Evolutionary conservation across 768 basidiomycete species (phyloP).

Genomic region (Chalciporus piperatus): DNA sequence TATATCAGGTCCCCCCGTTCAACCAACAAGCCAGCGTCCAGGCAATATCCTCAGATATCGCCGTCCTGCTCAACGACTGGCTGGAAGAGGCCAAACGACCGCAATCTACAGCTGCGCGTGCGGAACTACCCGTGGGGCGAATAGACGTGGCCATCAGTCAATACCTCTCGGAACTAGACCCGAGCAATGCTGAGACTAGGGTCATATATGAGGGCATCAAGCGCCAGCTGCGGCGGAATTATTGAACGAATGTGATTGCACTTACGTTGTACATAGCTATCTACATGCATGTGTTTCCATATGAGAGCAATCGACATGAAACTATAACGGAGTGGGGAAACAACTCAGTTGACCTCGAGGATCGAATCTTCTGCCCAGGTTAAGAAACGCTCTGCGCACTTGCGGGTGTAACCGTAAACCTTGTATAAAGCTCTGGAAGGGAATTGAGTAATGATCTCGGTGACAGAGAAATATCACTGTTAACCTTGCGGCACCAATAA

Average conservation of each 20-base stretch:
- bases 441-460: slow-evolving; percentile 8
- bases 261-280: slow-evolving; percentile 8
- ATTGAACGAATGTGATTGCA: slow-evolving; percentile 41
- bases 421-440: slow-evolving; percentile 60
- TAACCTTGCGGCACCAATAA: slow-evolving; percentile 63
- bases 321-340: background rate
- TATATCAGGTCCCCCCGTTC: slow-evolving; percentile 71
- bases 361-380: slow-evolving; percentile 78
- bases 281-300: slow-evolving; percentile 15
- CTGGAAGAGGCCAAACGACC: slow-evolving; percentile 72
- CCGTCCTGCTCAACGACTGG: slow-evolving; percentile 79
- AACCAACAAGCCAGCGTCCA: slow-evolving; percentile 79
- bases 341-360: slow-evolving; percentile 60
- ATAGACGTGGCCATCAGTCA: slow-evolving; percentile 72
- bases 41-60: slow-evolving; percentile 77
- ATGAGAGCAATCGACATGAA: slow-evolving; percentile 2
- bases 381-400: slow-evolving; percentile 55
- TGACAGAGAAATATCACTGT: slow-evolving; percentile 11
- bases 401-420: slow-evolving; percentile 65
- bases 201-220: slow-evolving; percentile 66
- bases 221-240: slow-evolving; percentile 67
- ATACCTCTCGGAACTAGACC: slow-evolving; percentile 69
- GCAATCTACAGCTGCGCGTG: slow-evolving; percentile 57
- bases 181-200: slow-evolving; percentile 59
- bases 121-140: slow-evolving; percentile 75